phyloP scores from a whole-genome alignment of 306 rosid species.

The Carpinus viminea region DNA sequence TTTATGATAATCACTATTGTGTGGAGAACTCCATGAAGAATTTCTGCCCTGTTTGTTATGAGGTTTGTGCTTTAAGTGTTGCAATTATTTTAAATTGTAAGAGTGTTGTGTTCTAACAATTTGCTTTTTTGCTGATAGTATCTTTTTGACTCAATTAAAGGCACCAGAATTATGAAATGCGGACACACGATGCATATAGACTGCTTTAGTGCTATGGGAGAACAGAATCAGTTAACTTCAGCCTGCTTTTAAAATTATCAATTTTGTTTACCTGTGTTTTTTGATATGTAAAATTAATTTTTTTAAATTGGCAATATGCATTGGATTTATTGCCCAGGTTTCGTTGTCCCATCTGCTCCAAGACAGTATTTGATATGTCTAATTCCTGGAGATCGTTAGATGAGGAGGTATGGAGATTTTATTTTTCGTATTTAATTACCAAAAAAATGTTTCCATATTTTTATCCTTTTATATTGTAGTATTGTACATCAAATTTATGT shows the following conservation, averaged over 20 bases:
- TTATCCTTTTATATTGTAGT: neutral
- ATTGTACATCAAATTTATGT: neutral
- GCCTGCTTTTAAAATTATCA: neutral
- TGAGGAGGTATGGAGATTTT: slow-evolving; percentile 41
- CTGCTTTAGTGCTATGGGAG: slow-evolving; percentile 52
- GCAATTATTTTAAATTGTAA: slow-evolving; percentile 13
- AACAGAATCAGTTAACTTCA: slow-evolving; percentile 48
- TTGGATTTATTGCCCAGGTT: slow-evolving; percentile 47
- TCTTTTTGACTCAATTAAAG: slow-evolving; percentile 69
- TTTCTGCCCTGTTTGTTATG: slow-evolving; percentile 72
- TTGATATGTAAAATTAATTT: neutral
- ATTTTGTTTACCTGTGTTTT: neutral
- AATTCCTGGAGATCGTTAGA: slow-evolving; percentile 44
- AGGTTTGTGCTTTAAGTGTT: slow-evolving; percentile 50
- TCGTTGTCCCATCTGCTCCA: slow-evolving; percentile 73
- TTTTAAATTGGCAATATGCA: slow-evolving; percentile 11
- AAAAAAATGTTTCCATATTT: neutral
- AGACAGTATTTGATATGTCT: slow-evolving; percentile 54
- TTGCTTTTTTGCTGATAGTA: slow-evolving; percentile 44
- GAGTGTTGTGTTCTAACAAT: slow-evolving; percentile 30
- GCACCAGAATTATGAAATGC: slow-evolving; percentile 51
- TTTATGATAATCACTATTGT: slow-evolving; percentile 63
- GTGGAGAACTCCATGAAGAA: slow-evolving; percentile 77
- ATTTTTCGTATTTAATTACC: neutral
- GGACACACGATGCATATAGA: slow-evolving; percentile 79